Conservation (phyloP, 2,329 filamentous ascomycete species). For the Penicillium sp. region DNA sequence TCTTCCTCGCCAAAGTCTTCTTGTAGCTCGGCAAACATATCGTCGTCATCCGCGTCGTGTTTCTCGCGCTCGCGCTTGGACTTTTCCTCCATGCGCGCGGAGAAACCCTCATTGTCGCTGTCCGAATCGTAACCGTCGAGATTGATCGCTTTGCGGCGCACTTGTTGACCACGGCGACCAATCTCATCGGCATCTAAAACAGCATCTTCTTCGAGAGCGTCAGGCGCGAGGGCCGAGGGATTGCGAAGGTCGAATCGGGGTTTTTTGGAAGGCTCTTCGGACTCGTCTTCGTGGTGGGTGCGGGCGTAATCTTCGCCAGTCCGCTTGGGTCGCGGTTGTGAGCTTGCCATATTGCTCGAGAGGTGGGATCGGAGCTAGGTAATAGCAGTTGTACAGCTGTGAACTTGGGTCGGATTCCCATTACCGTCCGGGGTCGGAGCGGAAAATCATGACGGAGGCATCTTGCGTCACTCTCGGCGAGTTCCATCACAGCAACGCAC, state of each 20-base stretch:
- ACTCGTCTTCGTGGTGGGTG: conserved; percentile 61
- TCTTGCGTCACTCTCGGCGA: conserved; percentile 38
- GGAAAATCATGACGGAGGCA: conserved; percentile 40
- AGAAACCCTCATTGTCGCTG: conserved; percentile 84
- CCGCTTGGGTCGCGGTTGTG: conserved; percentile 75
- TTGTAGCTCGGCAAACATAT: conserved; percentile 79
- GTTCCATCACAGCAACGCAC: conserved; percentile 11
- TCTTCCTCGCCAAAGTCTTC: conserved; percentile 58
- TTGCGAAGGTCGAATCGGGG: conserved; percentile 93
- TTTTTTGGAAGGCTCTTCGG: conserved; percentile 62
- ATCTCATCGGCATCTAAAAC: conserved; percentile 92
- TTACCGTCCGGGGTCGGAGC: conserved; percentile 35
- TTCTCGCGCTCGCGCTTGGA: conserved; percentile 38
- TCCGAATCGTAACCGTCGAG: conserved; percentile 97
- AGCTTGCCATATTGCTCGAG: conserved; percentile 51
- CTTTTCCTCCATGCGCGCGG: conserved; percentile 66
- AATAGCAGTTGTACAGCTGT: conserved; percentile 4
- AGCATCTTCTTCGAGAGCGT: conserved; percentile 70
- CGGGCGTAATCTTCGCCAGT: conserved; percentile 78
- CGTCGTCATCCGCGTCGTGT: conserved; percentile 49
- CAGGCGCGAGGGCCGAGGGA: conserved; percentile 83
- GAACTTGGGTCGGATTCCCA: conserved; percentile 5
- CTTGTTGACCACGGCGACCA: conserved; percentile 66
- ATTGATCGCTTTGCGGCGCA: conserved; percentile 91
- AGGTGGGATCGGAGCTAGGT: background rate